Conservation (phyloP, 1,284 basidiomycete species). For the Agaricales sp. region DNA sequence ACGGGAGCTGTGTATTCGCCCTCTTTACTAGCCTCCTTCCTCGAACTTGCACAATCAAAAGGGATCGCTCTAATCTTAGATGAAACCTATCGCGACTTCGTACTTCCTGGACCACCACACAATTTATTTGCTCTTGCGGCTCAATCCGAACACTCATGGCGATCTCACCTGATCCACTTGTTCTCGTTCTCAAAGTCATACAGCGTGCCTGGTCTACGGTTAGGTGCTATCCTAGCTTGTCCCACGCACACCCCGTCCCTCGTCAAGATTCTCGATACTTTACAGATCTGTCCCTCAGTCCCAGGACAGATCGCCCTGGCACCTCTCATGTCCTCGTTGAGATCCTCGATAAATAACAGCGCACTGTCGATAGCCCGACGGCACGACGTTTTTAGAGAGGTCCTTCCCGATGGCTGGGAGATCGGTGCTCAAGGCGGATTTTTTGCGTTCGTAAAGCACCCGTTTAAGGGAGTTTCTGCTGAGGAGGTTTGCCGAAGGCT, state of each 20-base stretch:
- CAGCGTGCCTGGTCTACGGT: conserved; percentile 76
- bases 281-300: conserved; percentile 73
- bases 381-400: conserved; percentile 46
- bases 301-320: conserved; percentile 62
- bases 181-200: conserved; percentile 82
- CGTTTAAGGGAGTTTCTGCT: conserved; percentile 42
- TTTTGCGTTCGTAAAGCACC: conserved; percentile 71
- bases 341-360: conserved; percentile 41
- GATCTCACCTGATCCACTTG: conserved; percentile 56
- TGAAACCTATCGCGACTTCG: conserved; percentile 85
- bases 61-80: conserved; percentile 75
- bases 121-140: conserved; percentile 38
- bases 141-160: conserved; percentile 32
- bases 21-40: conserved; percentile 52
- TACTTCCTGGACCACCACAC: conserved; percentile 45
- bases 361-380: conserved; percentile 44
- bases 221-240: conserved; percentile 69
- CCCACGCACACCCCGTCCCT: conserved; percentile 44
- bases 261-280: conserved; percentile 64
- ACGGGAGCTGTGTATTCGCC: conserved; percentile 72
- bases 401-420: conserved; percentile 42
- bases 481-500: conserved; percentile 49
- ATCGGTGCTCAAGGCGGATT: conserved; percentile 62
- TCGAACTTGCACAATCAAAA: conserved; percentile 44
- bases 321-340: conserved; percentile 41